A percentile compares a stretch with the other conserved stretches of the same genome.
Conservation (phyloP, 2,329 filamentous ascomycete species). For the Metarhizium anisopliae region DNA sequence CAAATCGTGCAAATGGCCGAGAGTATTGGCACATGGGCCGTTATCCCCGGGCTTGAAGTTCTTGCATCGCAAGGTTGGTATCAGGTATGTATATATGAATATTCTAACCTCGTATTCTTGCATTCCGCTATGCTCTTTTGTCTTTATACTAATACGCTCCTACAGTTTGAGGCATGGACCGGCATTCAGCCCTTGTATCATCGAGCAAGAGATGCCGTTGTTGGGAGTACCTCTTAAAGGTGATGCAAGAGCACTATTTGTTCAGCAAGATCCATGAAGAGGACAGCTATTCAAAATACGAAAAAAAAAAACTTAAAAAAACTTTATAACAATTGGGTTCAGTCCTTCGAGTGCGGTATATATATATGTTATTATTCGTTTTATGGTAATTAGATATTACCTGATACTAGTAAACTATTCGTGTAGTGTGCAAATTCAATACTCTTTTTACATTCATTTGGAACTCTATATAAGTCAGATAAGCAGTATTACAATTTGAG, state of each 20-base stretch:
- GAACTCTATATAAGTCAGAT: not conserved
- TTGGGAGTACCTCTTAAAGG: conserved; percentile 21
- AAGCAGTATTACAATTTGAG: not conserved
- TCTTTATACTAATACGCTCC: not conserved
- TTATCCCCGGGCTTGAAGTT: conserved; percentile 81
- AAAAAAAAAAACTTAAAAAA: too few species aligned
- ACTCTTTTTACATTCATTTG: not conserved
- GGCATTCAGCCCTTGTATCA: conserved; percentile 66
- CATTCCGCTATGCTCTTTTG: not conserved
- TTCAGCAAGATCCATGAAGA: too few species aligned
- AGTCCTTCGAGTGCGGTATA: not conserved
- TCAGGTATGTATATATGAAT: conserved; percentile 49
- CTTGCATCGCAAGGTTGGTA: conserved; percentile 82
- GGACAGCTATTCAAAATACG: too few species aligned
- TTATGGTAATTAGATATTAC: not conserved
- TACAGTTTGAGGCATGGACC: conserved; percentile 74
- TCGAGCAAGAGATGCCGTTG: conserved; percentile 55
- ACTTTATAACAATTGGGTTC: too few species aligned
- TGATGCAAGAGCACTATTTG: not conserved
- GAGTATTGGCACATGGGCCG: conserved; percentile 64
- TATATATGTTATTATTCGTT: not conserved
- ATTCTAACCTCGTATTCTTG: not conserved
- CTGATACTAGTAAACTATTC: not conserved
- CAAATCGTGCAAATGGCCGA: conserved; percentile 76
- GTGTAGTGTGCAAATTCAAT: too few species aligned